A percentile compares a stretch with the other conserved stretches of the same genome.
These are phyloP conservation scores for Boeremia lycopersici DNA, from an alignment of 2,329 filamentous ascomycete species.

Conservation along the genomic window DNA sequence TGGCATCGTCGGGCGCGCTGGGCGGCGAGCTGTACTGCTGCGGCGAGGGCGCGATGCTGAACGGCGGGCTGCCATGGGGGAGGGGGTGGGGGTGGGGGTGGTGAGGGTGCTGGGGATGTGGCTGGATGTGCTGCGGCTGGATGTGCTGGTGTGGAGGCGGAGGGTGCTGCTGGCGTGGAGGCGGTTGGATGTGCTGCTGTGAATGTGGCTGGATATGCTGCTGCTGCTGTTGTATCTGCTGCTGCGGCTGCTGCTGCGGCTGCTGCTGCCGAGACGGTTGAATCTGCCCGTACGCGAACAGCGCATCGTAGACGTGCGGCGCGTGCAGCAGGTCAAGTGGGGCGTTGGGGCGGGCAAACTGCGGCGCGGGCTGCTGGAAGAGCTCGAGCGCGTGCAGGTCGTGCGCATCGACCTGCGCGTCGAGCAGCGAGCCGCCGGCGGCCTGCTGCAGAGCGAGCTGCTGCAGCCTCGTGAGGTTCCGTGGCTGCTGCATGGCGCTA, in stretches of 20 bases:
- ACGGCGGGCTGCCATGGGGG: slow-evolving; percentile 23
- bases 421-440: slow-evolving; percentile 32
- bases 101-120: background rate
- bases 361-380: slow-evolving; percentile 29
- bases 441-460: slow-evolving; percentile 34
- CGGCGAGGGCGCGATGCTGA: slow-evolving; percentile 26
- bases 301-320: slow-evolving; percentile 17
- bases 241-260: slow-evolving; percentile 5
- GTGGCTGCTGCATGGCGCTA: slow-evolving; percentile 26
- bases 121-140: background rate
- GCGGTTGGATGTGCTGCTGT: too few species aligned
- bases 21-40: slow-evolving; percentile 13
- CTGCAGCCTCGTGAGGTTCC: slow-evolving; percentile 37
- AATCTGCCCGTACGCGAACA: slow-evolving; percentile 50
- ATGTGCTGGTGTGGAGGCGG: background rate
- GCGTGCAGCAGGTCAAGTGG: slow-evolving; percentile 12
- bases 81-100: background rate
- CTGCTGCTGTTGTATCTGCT: background rate
- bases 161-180: background rate
- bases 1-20: slow-evolving; percentile 27
- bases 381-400: slow-evolving; percentile 47
- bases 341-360: slow-evolving; percentile 24
- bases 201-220: background rate
- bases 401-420: slow-evolving; percentile 31
- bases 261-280: background rate